Conservation (phyloP, 192 early-diverging fungal genomes). For the Endogone sp. region DNA sequence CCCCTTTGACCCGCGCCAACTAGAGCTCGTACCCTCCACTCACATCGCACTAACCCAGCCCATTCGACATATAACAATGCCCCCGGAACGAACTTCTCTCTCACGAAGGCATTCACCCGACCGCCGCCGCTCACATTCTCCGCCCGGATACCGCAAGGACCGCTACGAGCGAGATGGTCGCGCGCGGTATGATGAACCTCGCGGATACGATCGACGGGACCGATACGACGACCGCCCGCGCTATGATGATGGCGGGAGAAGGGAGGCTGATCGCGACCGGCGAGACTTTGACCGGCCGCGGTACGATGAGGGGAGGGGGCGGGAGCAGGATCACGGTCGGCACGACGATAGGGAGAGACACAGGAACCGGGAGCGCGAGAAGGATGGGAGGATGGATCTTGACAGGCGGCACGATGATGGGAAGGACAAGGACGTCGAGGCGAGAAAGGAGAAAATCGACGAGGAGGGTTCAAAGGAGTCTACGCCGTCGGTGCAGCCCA, state of each 20-base stretch:
- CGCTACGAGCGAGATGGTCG: constrained; percentile 24
- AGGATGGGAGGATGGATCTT: neutral
- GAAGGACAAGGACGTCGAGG: neutral
- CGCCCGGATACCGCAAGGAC: constrained; percentile 10
- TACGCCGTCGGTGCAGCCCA: neutral
- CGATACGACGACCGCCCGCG: constrained; percentile 17
- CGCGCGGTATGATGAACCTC: constrained; percentile 9
- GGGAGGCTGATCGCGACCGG: constrained; percentile 3
- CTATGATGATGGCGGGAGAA: constrained; percentile 8
- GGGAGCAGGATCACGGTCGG: constrained; percentile 7
- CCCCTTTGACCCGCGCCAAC: no score
- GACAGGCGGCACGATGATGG: constrained; percentile 6
- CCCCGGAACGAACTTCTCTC: neutral
- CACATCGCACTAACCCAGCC: no score
- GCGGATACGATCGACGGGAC: constrained; percentile 13
- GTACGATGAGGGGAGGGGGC: constrained; percentile 18
- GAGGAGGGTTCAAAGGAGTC: constrained; percentile 3
- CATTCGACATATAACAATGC: no score
- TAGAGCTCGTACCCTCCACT: no score
- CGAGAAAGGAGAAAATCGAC: constrained; percentile 12
- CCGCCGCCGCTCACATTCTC: neutral
- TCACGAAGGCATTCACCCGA: neutral
- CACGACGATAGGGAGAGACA: constrained; percentile 13
- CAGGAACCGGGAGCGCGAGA: constrained; percentile 4
- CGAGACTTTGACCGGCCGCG: neutral